Conservation (phyloP, 495 filamentous ascomycete species). For the Penicillium crystallinum region DNA sequence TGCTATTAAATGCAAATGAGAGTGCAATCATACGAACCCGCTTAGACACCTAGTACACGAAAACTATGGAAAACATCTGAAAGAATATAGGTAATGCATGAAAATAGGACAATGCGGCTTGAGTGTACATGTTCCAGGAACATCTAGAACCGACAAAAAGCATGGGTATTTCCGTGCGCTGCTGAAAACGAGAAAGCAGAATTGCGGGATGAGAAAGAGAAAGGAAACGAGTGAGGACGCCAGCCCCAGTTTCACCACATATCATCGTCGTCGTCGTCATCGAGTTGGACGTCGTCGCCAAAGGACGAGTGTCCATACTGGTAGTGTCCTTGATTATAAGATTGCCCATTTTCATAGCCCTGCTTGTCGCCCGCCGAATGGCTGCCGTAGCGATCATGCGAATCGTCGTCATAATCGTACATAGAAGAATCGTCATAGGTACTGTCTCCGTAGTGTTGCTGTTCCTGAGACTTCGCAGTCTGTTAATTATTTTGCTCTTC, state of each 20-base stretch:
- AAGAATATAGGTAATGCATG: slow-evolving; percentile 9
- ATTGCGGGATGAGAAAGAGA: slow-evolving; percentile 13
- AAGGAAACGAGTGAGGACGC: slow-evolving; percentile 16
- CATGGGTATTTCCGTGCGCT: slow-evolving; percentile 34
- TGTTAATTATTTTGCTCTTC: slow-evolving; percentile 4
- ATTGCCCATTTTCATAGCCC: slow-evolving; percentile 42
- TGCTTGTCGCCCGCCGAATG: slow-evolving; percentile 50
- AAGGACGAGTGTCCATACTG: slow-evolving; percentile 48
- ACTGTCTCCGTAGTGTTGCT: slow-evolving; percentile 47
- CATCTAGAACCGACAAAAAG: slow-evolving; percentile 24
- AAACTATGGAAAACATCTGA: background rate
- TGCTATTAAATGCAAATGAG: background rate
- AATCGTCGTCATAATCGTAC: slow-evolving; percentile 53
- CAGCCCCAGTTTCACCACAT: slow-evolving; percentile 47
- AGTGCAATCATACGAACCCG: slow-evolving; percentile 11
- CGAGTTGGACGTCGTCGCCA: slow-evolving; percentile 44
- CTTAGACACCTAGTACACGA: background rate
- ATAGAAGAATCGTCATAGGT: slow-evolving; percentile 55
- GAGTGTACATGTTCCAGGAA: slow-evolving; percentile 29
- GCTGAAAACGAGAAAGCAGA: slow-evolving; percentile 27
- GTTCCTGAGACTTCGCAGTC: slow-evolving; percentile 42
- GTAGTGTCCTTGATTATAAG: slow-evolving; percentile 41
- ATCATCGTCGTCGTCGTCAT: slow-evolving; percentile 50
- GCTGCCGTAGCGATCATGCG: slow-evolving; percentile 46
- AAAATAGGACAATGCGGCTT: slow-evolving; percentile 12